phyloP scores from a whole-genome alignment of 768 basidiomycete species.

The Pleurotus ostreatus region DNA sequence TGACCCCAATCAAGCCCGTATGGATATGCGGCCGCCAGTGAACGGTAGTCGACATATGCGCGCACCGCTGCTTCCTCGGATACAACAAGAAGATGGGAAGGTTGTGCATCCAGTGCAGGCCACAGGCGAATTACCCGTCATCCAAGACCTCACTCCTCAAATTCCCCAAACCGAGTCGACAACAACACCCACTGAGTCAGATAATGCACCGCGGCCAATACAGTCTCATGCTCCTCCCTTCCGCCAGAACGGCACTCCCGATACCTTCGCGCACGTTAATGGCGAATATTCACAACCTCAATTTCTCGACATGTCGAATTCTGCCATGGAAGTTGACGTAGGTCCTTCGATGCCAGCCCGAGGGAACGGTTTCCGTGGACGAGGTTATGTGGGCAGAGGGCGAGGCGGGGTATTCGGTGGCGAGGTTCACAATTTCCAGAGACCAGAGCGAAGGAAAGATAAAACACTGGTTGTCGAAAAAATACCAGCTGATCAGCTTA shows the following conservation, averaged over 20 bases:
- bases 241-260: not conserved
- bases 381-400: slow-evolving; percentile 33
- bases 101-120: slow-evolving; percentile 32
- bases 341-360: slow-evolving; percentile 22
- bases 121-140: slow-evolving; percentile 77
- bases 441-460: slow-evolving; percentile 62
- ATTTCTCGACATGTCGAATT: slow-evolving; percentile 19
- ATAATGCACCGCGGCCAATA: slow-evolving; percentile 22
- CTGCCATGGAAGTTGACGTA: slow-evolving; percentile 28
- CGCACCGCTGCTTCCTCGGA: slow-evolving; percentile 53
- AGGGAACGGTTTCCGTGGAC: slow-evolving; percentile 17
- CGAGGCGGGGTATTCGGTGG: slow-evolving; percentile 59
- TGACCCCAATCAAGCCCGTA: slow-evolving; percentile 74
- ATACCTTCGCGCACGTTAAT: slow-evolving; percentile 15
- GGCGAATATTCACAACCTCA: slow-evolving; percentile 18
- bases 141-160: slow-evolving; percentile 76
- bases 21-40: slow-evolving; percentile 66
- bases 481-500: slow-evolving; percentile 82
- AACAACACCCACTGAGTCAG: slow-evolving; percentile 17
- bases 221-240: slow-evolving; percentile 13
- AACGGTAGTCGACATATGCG: slow-evolving; percentile 42
- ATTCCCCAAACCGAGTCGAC: slow-evolving; percentile 21
- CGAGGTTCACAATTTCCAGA: slow-evolving; percentile 57
- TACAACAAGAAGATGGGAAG: slow-evolving; percentile 43
- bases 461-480: slow-evolving; percentile 92